Percentiles rank a stretch among this genome's conserved stretches.
phyloP scores from a whole-genome alignment of 2,329 filamentous ascomycete genomes.

The Botryotinia globosa region DNA sequence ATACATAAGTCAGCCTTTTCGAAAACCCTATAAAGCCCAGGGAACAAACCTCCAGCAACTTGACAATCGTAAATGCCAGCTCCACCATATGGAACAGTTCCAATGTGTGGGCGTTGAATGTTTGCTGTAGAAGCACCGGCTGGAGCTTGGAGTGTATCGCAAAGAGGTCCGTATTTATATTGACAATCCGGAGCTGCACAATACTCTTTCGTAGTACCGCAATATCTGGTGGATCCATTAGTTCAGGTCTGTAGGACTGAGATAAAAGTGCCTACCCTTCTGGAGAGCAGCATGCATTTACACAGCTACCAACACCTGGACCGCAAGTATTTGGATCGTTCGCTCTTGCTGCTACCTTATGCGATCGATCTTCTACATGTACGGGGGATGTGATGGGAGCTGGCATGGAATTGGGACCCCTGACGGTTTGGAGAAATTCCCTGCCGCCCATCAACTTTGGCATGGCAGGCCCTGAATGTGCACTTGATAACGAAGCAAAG shows the following conservation, averaged over 20 bases:
- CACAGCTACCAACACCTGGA: slow-evolving; percentile 31
- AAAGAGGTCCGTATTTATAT: slow-evolving; percentile 58
- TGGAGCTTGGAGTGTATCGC: slow-evolving; percentile 51
- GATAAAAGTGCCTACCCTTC: slow-evolving; percentile 29
- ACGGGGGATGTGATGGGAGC: slow-evolving; percentile 14
- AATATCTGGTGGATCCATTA: slow-evolving; percentile 27
- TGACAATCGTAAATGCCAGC: slow-evolving; percentile 55
- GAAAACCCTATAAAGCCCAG: background rate
- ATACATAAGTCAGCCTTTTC: background rate
- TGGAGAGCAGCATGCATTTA: slow-evolving; percentile 33
- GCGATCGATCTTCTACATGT: slow-evolving; percentile 18
- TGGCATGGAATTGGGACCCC: slow-evolving; percentile 26
- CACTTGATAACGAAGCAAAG: slow-evolving; percentile 25
- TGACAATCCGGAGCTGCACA: slow-evolving; percentile 62
- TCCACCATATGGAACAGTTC: slow-evolving; percentile 55
- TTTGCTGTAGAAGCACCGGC: slow-evolving; percentile 54
- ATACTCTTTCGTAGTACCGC: slow-evolving; percentile 43
- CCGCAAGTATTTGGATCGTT: slow-evolving; percentile 31
- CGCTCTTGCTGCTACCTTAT: slow-evolving; percentile 22
- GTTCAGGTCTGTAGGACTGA: background rate
- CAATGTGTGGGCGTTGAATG: slow-evolving; percentile 50
- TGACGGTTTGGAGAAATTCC: slow-evolving; percentile 33
- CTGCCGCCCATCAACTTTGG: slow-evolving; percentile 32
- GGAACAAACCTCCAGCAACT: slow-evolving; percentile 45
- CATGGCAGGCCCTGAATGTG: slow-evolving; percentile 27